Evolutionary conservation across 352 stramenopile genomes (phyloP), one percentile per base, ranked within the genome.

Genomic region (Phytophthora fragariaefolia): DNA sequence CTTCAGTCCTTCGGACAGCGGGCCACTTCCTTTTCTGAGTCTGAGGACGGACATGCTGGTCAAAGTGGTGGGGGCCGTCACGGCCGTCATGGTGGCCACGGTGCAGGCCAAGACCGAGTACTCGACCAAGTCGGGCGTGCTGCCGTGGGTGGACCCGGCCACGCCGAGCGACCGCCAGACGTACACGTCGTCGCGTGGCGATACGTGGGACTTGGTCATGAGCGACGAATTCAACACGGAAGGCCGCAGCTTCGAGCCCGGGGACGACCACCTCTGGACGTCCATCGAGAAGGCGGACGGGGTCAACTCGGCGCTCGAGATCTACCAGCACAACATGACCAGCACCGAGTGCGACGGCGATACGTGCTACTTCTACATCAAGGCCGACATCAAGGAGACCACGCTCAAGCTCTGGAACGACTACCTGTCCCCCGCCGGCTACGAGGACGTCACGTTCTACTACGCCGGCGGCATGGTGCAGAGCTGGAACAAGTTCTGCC

Each of bases 401-500:
- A 78, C 57, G n/a, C 43, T 42, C 34, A 42, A 17, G 34, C 34
- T 89, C 38, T 91, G 69, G 65, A 91, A 91, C 61, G 62, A 79
- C 51, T 91, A 89, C 69, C 56, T 73, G 34, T 71, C 60, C 22
- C 69, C 74, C 1, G 74, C 83, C 3, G 74, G 73, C 2, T 89
- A 83, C 52, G 55, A 87, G 58, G 70, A 51, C 42, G 60, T 69
- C 4, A 74, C 50, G 0, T 81, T 83, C 63, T 72, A 72, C 52
- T 72, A 72, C 64, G 64, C 61, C 5, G 85, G 78, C 24, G 94
- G 75, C 2, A 97, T 98, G 89, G 53, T 98, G 1, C 92, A 97
- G 54, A 81, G 73, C n/a, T 98, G 95, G 95, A 96, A 98, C 78
- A 98, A 98, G 68, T 98, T 98, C 69, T 98, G 95, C 67, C 97